Percentiles rank a stretch among this genome's conserved stretches.
Conservation (phyloP, 2,329 filamentous ascomycete species). For the Ophiocordyceps polyrhachis-furcata region DNA sequence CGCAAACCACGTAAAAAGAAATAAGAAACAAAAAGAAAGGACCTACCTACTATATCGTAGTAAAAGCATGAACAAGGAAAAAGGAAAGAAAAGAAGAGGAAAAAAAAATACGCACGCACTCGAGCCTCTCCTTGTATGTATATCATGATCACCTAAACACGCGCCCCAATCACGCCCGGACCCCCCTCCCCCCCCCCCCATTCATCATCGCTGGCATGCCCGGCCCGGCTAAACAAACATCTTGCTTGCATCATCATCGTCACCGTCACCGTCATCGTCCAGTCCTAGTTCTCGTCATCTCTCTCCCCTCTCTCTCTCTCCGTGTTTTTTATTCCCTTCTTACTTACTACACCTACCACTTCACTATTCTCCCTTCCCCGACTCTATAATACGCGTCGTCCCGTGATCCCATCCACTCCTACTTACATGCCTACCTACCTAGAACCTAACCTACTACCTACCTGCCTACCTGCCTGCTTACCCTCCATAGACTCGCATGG, state of each 20-base stretch:
- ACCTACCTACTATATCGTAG: too few species aligned
- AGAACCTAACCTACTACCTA: neutral
- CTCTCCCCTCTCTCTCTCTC: neutral
- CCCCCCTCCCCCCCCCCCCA: too few species aligned
- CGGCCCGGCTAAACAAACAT: neutral
- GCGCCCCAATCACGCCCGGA: too few species aligned
- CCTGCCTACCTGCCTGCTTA: too few species aligned
- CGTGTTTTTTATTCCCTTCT: neutral
- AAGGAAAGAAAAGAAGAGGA: neutral
- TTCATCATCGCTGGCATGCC: neutral
- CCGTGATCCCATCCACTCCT: neutral
- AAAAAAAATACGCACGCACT: neutral
- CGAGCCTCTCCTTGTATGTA: too few species aligned
- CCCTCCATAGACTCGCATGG: conserved; percentile 3
- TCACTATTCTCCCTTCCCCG: neutral
- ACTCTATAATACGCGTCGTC: neutral
- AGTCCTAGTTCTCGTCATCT: neutral
- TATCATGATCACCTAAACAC: too few species aligned
- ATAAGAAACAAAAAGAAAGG: neutral
- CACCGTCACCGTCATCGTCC: neutral
- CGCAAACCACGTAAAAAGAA: too few species aligned
- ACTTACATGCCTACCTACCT: neutral
- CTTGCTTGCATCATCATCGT: neutral
- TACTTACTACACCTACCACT: too few species aligned
- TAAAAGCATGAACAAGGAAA: too few species aligned